Evolutionary conservation across 768 basidiomycete genomes (phyloP), one percentile per base, ranked within the genome.

Genomic region (Boletus eberwhitei): DNA sequence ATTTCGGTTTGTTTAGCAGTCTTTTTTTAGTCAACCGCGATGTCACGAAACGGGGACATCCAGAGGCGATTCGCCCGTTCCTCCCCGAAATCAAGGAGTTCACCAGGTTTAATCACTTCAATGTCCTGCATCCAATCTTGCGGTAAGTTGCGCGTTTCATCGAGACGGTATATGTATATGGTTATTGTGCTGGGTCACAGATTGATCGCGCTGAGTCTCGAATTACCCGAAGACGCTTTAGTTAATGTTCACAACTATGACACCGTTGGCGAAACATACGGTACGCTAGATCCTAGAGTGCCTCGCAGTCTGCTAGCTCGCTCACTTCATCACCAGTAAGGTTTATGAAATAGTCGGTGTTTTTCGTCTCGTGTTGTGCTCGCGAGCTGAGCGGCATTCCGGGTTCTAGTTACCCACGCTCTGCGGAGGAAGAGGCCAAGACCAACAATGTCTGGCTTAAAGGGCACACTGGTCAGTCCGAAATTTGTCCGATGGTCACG

Each of bases 331-430:
- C 19, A 19, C 32, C 50, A 85, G 84, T 80, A 7, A 75, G 84
- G 43, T 84, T 80, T 65, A 85, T 85, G 82, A 85, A 86, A 71
- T 86, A 86, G 83, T 83, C 29, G 13, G 80, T 59, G 2, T 38
- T 22, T 46, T 40, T 24, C 13, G 8, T 40, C 21, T 29, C 14
- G 21, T 26, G 24, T 9, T 16, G 39, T 17, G 32, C 16, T 6
- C 1, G n/a, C 38, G 9, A 44, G 7, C 50, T 41, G n/a, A 55
- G 26, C 16, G 9, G 14, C 11, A 43, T 26, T 17, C 22, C 1
- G 6, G 16, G 5, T 19, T 24, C 35, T 43, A 84, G 82, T 62
- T 79, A 80, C 57, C 81, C 80, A 4, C 75, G 79, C 24, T 69
- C 74, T 1, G 62, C 71, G 34, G 79, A 79, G 21, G 82, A 84